These are phyloP conservation scores for Aspergillus uvarum DNA, from an alignment of 2,329 filamentous ascomycete species.

Conservation along the genomic window DNA sequence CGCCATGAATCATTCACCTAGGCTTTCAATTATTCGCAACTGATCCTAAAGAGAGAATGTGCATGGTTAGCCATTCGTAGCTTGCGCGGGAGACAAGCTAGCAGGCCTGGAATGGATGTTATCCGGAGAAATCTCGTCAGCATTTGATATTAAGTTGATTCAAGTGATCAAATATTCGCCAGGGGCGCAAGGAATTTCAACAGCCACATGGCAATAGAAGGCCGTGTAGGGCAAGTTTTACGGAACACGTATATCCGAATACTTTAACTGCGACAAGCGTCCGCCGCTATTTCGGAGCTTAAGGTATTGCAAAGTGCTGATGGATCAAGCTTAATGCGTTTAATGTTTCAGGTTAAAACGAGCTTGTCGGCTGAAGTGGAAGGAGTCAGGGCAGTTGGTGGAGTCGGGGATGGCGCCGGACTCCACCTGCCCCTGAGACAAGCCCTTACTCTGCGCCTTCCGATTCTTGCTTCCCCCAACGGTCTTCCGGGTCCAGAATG, in stretches of 20 bases:
- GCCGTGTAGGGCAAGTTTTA: not conserved
- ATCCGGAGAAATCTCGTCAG: not conserved
- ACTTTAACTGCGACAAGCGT: not conserved
- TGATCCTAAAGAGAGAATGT: too few relatives aligned
- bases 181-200: not conserved
- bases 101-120: too few relatives aligned
- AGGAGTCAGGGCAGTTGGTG: not conserved
- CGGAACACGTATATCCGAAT: not conserved
- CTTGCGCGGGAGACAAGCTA: not conserved
- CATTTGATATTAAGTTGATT: too few relatives aligned
- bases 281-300: not conserved
- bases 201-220: not conserved
- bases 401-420: not conserved
- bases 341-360: constrained; percentile 4
- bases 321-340: not conserved
- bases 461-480: not conserved
- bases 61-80: not conserved
- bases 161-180: too few relatives aligned
- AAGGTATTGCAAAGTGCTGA: not conserved
- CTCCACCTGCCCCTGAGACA: constrained; percentile 6
- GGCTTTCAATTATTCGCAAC: not conserved
- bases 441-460: not conserved
- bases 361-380: not conserved
- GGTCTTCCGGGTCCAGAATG: not conserved
- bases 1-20: not conserved